These are phyloP conservation scores for Mangifera indica DNA, from an alignment of 345 rosid genomes.

Conservation along the genomic window DNA sequence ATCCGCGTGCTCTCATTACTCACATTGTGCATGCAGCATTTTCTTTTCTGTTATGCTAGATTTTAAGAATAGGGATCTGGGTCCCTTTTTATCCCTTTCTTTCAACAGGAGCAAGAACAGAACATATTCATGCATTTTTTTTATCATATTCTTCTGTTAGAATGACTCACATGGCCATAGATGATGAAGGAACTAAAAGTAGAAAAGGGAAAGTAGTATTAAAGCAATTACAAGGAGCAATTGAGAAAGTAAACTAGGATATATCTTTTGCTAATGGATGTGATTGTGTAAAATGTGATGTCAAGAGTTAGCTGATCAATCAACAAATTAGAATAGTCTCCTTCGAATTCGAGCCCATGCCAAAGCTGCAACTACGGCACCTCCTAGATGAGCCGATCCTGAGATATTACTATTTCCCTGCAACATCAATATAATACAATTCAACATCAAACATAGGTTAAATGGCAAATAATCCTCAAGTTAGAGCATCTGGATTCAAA, in stretches of 20 bases:
- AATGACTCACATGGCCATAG: background rate
- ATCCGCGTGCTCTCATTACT: too few relatives aligned
- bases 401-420: constrained; percentile 81
- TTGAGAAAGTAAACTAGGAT: background rate
- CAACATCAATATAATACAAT: constrained; percentile 16
- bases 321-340: constrained; percentile 48
- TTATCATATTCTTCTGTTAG: too few relatives aligned
- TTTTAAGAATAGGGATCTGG: too few relatives aligned
- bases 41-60: too few relatives aligned
- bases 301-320: background rate
- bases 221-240: background rate
- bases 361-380: constrained; percentile 86
- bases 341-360: constrained; percentile 66
- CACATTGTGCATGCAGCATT: too few relatives aligned
- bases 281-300: too few relatives aligned
- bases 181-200: background rate
- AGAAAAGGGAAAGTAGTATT: background rate
- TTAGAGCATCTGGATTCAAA: background rate
- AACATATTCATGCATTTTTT: too few relatives aligned
- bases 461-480: background rate
- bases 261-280: background rate
- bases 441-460: background rate
- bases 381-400: constrained; percentile 90
- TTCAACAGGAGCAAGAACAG: too few relatives aligned
- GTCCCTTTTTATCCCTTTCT: too few relatives aligned